Evolutionary conservation across 164 flowering plant species (phyloP).

Genomic region (Nymphaea thermarum): DNA sequence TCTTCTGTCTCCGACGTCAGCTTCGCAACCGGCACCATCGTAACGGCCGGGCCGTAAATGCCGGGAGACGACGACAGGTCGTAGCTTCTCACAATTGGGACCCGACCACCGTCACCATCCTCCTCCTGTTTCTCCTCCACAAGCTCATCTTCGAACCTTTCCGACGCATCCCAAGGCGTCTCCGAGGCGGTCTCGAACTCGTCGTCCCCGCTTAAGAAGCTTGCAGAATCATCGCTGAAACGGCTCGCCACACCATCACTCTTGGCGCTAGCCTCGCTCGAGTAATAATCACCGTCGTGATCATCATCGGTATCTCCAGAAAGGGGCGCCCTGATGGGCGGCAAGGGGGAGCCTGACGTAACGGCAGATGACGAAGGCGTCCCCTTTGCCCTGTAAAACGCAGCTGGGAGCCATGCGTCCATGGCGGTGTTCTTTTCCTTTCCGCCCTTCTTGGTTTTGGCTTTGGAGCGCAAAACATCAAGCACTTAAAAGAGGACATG

Average conservation of each 20-base stretch:
- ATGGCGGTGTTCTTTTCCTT: too few species aligned
- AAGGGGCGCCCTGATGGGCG: not conserved
- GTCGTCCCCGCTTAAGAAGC: conserved; percentile 47
- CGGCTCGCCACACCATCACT: not conserved
- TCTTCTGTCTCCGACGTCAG: conserved; percentile 3
- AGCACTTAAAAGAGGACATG: too few species aligned
- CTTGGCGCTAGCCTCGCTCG: not conserved
- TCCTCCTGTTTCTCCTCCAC: not conserved
- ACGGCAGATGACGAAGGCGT: too few species aligned
- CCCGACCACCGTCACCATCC: not conserved
- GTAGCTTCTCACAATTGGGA: not conserved
- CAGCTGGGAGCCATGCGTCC: too few species aligned
- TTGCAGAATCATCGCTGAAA: conserved; percentile 1
- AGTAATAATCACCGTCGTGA: too few species aligned
- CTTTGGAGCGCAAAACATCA: too few species aligned
- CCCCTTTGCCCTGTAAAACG: too few species aligned
- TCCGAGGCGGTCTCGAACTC: conserved; percentile 49
- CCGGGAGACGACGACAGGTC: not conserved
- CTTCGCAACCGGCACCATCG: not conserved
- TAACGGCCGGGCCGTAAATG: not conserved
- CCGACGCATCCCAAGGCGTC: conserved; percentile 24
- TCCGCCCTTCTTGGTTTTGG: too few species aligned
- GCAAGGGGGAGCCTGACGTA: not conserved
- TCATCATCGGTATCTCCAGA: not conserved
- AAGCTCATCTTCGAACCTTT: not conserved